These are phyloP conservation scores for Boletus reticulatus DNA, from an alignment of 768 basidiomycete species.

Conservation along the genomic window DNA sequence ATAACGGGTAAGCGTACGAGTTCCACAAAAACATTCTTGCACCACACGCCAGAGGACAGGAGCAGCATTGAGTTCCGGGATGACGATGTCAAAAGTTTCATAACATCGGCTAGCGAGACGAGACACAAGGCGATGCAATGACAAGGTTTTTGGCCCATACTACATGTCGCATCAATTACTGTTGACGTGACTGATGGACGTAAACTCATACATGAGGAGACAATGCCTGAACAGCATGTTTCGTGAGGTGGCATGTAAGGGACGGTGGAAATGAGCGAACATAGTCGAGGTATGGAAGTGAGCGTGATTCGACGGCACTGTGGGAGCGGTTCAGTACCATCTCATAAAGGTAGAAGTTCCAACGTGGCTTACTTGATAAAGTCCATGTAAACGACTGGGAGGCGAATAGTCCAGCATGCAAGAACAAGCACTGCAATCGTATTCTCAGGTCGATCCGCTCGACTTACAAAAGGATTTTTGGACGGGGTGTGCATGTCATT, in stretches of 20 bases:
- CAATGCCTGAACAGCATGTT: constrained; percentile 61
- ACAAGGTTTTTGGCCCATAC: constrained; percentile 60
- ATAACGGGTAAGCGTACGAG: constrained; percentile 54
- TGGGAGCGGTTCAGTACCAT: constrained; percentile 7
- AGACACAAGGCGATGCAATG: constrained; percentile 59
- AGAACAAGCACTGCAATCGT: constrained; percentile 69
- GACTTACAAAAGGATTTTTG: constrained; percentile 20
- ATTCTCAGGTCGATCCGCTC: constrained; percentile 41
- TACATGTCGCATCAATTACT: constrained; percentile 32
- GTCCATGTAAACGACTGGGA: constrained; percentile 76
- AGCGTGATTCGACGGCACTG: constrained; percentile 72
- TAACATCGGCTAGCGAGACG: constrained; percentile 60
- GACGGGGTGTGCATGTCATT: constrained; percentile 2
- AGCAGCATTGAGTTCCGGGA: constrained; percentile 74
- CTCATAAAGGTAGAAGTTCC: background rate
- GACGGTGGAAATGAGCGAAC: constrained; percentile 55
- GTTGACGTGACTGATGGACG: background rate
- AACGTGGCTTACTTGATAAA: constrained; percentile 56
- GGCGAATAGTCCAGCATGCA: constrained; percentile 75
- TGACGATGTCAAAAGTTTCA: constrained; percentile 51
- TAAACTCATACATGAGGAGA: constrained; percentile 57
- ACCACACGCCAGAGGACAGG: constrained; percentile 78
- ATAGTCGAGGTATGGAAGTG: constrained; percentile 80
- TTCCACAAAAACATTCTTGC: constrained; percentile 58
- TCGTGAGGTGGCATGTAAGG: constrained; percentile 71